Evolutionary conservation across 495 filamentous ascomycete genomes (phyloP).

Genomic region (Neurospora sp.): DNA sequence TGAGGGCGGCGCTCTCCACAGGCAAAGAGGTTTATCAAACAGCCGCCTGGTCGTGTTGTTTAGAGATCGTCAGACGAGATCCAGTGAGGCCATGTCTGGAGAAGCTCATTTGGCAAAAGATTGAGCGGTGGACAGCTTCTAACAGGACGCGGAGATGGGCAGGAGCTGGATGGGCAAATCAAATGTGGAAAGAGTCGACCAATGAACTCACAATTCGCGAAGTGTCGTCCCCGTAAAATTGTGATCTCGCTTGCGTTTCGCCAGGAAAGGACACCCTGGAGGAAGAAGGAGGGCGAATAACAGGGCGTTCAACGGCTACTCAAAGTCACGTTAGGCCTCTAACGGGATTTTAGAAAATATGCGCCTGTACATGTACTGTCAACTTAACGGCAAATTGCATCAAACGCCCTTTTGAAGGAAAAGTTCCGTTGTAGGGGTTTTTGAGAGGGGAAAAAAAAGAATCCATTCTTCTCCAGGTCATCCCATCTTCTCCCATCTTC

Average conservation of each 20-base stretch:
- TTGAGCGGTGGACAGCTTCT: background rate
- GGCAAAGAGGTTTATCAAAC: background rate
- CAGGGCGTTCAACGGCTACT: no score
- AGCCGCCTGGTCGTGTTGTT: background rate
- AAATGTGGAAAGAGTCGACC: conserved; percentile 6
- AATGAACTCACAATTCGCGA: background rate
- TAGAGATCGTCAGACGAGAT: conserved; percentile 6
- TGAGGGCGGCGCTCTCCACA: background rate
- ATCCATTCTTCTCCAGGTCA: no score
- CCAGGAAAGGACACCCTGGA: no score
- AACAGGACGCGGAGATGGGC: background rate
- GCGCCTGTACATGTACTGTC: no score
- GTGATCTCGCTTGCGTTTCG: conserved; percentile 10
- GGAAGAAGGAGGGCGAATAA: no score
- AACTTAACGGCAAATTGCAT: no score
- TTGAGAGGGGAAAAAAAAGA: no score
- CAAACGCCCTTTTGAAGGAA: no score
- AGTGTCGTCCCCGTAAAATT: background rate
- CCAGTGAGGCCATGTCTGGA: background rate
- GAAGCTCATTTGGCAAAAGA: conserved; percentile 7
- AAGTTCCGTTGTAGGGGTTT: no score
- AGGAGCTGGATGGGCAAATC: background rate
- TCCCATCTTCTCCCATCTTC: no score
- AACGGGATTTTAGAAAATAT: no score
- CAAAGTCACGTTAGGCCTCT: no score